phyloP scores from a whole-genome alignment of 2,329 filamentous ascomycete genomes.

The Cadophora sp. region DNA sequence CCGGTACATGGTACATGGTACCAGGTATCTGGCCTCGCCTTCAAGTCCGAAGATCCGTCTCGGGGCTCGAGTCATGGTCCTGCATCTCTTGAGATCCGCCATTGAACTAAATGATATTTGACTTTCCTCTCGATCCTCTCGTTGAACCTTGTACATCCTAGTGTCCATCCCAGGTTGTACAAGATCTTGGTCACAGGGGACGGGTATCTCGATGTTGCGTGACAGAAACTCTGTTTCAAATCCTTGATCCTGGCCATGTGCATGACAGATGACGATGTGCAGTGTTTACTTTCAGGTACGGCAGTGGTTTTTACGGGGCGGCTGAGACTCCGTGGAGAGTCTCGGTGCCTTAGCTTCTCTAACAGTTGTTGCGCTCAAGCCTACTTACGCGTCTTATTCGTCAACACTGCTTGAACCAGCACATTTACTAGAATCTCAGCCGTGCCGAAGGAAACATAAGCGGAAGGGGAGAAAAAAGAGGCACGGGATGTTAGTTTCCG shows the following conservation, averaged over 20 bases:
- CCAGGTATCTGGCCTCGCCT: not conserved
- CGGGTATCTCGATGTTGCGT: conserved; percentile 24
- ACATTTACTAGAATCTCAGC: not conserved
- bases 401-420: not conserved
- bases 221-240: conserved; percentile 23
- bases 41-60: not conserved
- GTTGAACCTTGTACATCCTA: conserved; percentile 11
- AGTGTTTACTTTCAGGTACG: conserved; percentile 13
- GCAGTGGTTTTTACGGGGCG: not conserved
- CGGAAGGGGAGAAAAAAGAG: not conserved
- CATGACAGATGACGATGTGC: conserved; percentile 18
- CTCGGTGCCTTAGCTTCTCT: not conserved
- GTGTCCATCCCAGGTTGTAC: conserved; percentile 17
- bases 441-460: not conserved
- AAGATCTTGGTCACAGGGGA: conserved; percentile 26
- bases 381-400: conserved; percentile 2
- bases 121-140: conserved; percentile 14
- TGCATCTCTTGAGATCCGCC: conserved; percentile 11
- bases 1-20: not conserved
- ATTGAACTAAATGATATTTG: conserved; percentile 14
- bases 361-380: not conserved
- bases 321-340: not conserved
- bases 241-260: conserved; percentile 27
- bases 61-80: conserved; percentile 6
- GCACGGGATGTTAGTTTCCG: not conserved